Percentiles rank a stretch among this genome's conserved stretches.
phyloP scores from a whole-genome alignment of 306 rosid species.

The Senna tora region DNA sequence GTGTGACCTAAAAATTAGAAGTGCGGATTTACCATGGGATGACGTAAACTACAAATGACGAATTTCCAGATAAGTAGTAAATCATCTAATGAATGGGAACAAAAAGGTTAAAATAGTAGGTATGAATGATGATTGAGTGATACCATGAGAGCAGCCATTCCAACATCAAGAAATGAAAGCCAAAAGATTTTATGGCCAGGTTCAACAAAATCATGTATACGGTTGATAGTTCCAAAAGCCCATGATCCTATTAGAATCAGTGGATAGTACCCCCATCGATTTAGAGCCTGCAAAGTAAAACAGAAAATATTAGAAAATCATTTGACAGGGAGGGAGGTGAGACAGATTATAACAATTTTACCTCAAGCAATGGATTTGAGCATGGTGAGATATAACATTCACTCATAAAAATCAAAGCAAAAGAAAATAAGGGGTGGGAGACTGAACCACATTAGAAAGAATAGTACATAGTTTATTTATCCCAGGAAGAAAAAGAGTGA shows the following conservation, averaged over 20 bases:
- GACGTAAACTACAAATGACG: not conserved
- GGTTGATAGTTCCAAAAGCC: slow-evolving; percentile 92
- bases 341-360: slow-evolving; percentile 11
- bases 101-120: slow-evolving; percentile 23
- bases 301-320: slow-evolving; percentile 19
- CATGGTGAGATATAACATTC: not conserved
- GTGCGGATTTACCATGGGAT: slow-evolving; percentile 4
- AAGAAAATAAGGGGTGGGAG: not conserved
- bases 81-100: slow-evolving; percentile 22
- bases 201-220: slow-evolving; percentile 86
- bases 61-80: slow-evolving; percentile 8
- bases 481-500: not conserved
- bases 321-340: slow-evolving; percentile 26
- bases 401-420: not conserved
- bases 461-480: not conserved
- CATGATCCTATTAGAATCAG: slow-evolving; percentile 92
- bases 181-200: slow-evolving; percentile 86
- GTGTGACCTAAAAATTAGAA: slow-evolving; percentile 26
- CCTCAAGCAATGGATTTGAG: not conserved
- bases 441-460: not conserved
- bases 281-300: slow-evolving; percentile 68
- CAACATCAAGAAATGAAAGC: slow-evolving; percentile 91
- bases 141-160: slow-evolving; percentile 93
- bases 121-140: slow-evolving; percentile 32
- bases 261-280: slow-evolving; percentile 94